These are phyloP conservation scores for Trichoderma gracile DNA, from an alignment of 2,329 filamentous ascomycete genomes.

Conservation along the genomic window DNA sequence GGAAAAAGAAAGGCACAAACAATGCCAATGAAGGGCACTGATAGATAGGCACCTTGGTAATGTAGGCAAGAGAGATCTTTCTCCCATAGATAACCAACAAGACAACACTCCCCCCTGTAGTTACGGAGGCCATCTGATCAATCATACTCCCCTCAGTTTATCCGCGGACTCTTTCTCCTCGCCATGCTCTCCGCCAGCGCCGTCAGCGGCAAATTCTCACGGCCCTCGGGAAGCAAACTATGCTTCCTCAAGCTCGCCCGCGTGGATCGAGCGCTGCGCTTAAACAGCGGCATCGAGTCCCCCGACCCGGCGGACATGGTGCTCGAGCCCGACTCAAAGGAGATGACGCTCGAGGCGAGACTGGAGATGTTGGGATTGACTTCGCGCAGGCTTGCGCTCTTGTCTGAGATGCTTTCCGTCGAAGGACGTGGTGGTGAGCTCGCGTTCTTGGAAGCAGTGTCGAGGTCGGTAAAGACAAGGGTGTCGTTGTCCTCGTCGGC, in stretches of 20 bases:
- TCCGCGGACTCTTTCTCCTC: constrained; percentile 57
- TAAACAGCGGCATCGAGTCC: constrained; percentile 50
- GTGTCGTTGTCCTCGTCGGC: constrained; percentile 34
- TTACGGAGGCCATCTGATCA: background rate
- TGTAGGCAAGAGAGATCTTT: background rate
- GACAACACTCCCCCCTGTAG: background rate
- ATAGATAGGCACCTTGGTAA: background rate
- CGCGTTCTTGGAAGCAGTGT: constrained; percentile 32
- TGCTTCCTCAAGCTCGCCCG: constrained; percentile 40
- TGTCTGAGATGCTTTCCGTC: constrained; percentile 34
- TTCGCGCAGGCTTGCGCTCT: constrained; percentile 53
- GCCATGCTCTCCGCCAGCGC: constrained; percentile 49
- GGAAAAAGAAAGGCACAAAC: background rate
- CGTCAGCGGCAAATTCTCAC: constrained; percentile 53
- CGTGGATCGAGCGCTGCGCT: constrained; percentile 45
- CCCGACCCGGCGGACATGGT: constrained; percentile 45
- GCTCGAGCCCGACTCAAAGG: constrained; percentile 48
- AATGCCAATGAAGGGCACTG: background rate
- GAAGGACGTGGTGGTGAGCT: constrained; percentile 37
- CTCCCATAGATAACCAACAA: background rate
- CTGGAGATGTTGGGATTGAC: constrained; percentile 56
- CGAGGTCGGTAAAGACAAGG: constrained; percentile 46
- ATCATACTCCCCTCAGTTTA: constrained; percentile 41
- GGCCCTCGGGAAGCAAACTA: constrained; percentile 44
- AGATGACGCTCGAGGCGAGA: constrained; percentile 39